Evolutionary conservation across 768 basidiomycete genomes (phyloP).

Genomic region (Mycena sanguinolenta): DNA sequence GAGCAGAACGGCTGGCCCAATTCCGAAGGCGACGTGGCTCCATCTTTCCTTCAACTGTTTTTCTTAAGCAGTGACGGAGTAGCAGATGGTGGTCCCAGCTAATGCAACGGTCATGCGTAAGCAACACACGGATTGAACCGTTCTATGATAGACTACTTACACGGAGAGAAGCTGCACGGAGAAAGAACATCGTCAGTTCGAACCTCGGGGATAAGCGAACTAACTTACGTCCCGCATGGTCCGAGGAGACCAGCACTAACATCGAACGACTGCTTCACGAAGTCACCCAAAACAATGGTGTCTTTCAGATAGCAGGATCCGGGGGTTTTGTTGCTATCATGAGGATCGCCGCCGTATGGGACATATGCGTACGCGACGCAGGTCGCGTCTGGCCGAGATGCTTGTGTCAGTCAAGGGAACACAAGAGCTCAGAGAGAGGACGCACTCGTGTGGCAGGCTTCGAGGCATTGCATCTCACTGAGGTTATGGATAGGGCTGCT

Average conservation of each 20-base stretch:
- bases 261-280: background rate
- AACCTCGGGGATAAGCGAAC: background rate
- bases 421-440: too few relatives aligned
- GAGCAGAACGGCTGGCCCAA: background rate
- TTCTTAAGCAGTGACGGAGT: background rate
- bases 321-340: background rate
- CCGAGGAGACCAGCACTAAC: background rate
- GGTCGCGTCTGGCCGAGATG: too few relatives aligned
- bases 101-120: background rate
- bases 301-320: background rate
- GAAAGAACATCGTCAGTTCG: background rate
- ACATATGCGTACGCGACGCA: too few relatives aligned
- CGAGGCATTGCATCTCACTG: background rate
- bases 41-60: background rate
- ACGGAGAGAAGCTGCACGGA: too few relatives aligned
- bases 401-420: too few relatives aligned
- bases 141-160: background rate
- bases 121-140: background rate
- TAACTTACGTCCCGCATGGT: slow-evolving; percentile 3
- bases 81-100: background rate
- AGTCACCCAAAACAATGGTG: background rate
- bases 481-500: background rate
- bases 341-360: too few relatives aligned
- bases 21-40: background rate
- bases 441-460: background rate